phyloP scores from a whole-genome alignment of 345 rosid species.

The Linum usitatissimum region DNA sequence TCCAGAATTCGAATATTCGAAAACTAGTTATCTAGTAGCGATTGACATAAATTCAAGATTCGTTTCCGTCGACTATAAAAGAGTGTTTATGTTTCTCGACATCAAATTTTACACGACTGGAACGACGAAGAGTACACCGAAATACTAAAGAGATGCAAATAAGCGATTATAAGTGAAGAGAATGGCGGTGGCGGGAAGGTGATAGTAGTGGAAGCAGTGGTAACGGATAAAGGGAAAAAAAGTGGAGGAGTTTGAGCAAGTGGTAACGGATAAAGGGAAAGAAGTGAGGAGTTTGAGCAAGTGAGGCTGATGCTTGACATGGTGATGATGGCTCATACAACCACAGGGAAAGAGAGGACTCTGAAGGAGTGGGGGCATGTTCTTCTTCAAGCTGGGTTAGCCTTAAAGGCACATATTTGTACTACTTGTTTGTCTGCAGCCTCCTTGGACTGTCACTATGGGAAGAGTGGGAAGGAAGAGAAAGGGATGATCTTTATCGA shows the following conservation, averaged over 20 bases:
- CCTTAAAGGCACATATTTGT: no score
- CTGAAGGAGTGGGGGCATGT: conserved; percentile 51
- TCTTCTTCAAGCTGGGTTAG: conserved; percentile 49
- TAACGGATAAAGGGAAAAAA: conserved; percentile 24
- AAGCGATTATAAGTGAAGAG: conserved; percentile 36
- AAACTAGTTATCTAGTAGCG: no score
- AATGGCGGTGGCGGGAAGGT: conserved; percentile 32
- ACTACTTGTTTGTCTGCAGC: no score
- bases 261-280: conserved; percentile 23
- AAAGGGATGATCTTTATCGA: no score
- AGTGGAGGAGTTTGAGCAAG: conserved; percentile 20
- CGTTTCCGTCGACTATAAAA: no score
- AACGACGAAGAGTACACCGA: conserved; percentile 52
- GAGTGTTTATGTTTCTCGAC: background rate
- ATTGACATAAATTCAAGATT: no score
- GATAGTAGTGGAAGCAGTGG: conserved; percentile 43
- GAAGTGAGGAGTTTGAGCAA: conserved; percentile 19
- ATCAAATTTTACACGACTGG: conserved; percentile 74
- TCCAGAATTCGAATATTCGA: no score
- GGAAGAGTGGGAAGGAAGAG: no score
- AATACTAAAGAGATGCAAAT: conserved; percentile 52
- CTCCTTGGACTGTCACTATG: no score
- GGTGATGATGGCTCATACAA: conserved; percentile 66
- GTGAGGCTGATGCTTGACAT: conserved; percentile 53
- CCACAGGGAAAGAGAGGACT: conserved; percentile 55